phyloP scores from a whole-genome alignment of 495 filamentous ascomycete species.

The Haplographium delicatum region DNA sequence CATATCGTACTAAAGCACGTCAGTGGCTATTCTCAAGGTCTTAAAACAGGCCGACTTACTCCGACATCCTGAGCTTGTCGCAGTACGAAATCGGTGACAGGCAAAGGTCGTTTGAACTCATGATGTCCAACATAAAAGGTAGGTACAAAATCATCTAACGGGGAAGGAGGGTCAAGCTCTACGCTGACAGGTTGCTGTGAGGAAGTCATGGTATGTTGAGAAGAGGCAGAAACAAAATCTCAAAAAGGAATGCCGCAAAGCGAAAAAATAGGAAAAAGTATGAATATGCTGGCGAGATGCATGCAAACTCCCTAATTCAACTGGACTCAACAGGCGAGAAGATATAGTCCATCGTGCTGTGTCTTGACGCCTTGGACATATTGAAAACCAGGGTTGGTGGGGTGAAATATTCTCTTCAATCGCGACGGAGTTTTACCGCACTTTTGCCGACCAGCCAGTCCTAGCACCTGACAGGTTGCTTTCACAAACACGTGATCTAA shows the following conservation, averaged over 20 bases:
- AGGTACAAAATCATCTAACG: conserved; percentile 34
- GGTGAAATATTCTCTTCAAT: too few relatives aligned
- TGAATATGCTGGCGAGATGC: background rate
- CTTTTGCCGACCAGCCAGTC: too few relatives aligned
- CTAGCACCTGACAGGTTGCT: too few relatives aligned
- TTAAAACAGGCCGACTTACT: conserved; percentile 40
- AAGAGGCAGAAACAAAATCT: background rate
- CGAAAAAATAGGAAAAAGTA: background rate
- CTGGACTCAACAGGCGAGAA: too few relatives aligned
- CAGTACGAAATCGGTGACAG: conserved; percentile 59
- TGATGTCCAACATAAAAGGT: conserved; percentile 81
- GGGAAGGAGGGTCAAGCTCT: conserved; percentile 13
- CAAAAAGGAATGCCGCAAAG: background rate
- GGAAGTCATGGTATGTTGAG: conserved; percentile 15
- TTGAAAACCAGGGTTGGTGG: too few relatives aligned
- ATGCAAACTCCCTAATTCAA: background rate
- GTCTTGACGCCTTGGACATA: too few relatives aligned
- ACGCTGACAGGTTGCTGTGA: conserved; percentile 7
- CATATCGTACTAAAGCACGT: conserved; percentile 72
- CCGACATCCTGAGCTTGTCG: conserved; percentile 59
- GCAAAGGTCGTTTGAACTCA: conserved; percentile 57
- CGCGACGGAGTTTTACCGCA: too few relatives aligned
- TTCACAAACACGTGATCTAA: too few relatives aligned
- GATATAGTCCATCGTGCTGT: too few relatives aligned
- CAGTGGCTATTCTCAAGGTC: conserved; percentile 6